These are phyloP conservation scores for Chamaecrista fasciculata DNA, from an alignment of 306 rosid genomes.

Conservation along the genomic window DNA sequence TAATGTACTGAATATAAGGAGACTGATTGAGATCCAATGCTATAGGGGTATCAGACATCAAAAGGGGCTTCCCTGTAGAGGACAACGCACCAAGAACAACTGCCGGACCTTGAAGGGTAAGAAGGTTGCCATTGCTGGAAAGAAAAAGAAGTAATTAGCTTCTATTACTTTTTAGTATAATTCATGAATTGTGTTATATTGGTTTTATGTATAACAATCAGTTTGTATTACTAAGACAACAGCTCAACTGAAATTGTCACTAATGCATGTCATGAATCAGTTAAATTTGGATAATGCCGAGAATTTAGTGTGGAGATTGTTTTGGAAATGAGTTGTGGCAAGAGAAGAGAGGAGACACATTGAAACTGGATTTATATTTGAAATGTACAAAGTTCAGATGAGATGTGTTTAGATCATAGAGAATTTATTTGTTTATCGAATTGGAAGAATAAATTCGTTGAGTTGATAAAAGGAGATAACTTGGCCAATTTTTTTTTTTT, in stretches of 20 bases:
- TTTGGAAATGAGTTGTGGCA: background rate
- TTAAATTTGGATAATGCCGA: background rate
- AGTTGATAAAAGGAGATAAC: too few relatives aligned
- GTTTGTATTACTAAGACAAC: background rate
- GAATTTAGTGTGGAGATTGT: background rate
- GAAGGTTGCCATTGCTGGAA: conserved; percentile 62
- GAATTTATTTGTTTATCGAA: too few relatives aligned
- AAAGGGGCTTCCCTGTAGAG: conserved; percentile 92
- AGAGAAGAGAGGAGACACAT: too few relatives aligned
- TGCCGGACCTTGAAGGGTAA: conserved; percentile 86
- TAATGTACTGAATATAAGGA: conserved; percentile 81
- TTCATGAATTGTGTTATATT: background rate
- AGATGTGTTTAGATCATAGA: too few relatives aligned
- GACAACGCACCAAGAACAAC: conserved; percentile 91
- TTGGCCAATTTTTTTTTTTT: too few relatives aligned
- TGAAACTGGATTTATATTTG: background rate
- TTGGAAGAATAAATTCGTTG: too few relatives aligned
- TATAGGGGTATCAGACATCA: conserved; percentile 88
- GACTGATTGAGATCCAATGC: conserved; percentile 90
- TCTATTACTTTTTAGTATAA: background rate
- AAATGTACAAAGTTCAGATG: too few relatives aligned
- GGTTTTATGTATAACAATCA: conserved; percentile 14
- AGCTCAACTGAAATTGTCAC: background rate
- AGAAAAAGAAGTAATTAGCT: conserved; percentile 43
- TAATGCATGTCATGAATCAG: background rate